Evolutionary conservation across 805 yeast genomes (phyloP), one percentile per base, ranked within the genome.

Genomic region (Starmerella cellae): DNA sequence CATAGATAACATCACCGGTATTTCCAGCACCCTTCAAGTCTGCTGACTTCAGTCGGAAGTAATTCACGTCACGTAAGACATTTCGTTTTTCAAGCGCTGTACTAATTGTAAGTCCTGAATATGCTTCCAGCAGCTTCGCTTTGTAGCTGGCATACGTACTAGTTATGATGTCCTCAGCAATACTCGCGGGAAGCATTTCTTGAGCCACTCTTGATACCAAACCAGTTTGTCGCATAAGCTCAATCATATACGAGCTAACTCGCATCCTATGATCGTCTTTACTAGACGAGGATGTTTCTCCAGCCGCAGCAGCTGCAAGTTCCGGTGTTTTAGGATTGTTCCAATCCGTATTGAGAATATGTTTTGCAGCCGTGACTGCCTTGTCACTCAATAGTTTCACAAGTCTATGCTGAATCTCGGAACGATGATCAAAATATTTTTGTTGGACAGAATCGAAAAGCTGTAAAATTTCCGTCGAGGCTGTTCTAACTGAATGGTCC

Each of bases 301-400:
- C 37, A 10, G 31, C 37, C 3, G 10, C 23, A 9, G 28, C 35
- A 16, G 2, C 5, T 11, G n/a, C n/a, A 17, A 17, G 23, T 11
- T 38, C 45, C 14, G 27, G 35, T 16, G 60, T 60, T 2, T 27
- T 35, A 16, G 47, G 42, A 1, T 30, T 14, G 2, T 73, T 61
- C 75, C 79, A 75, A 50, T 77, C 68, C 10, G 70, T 65, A 18
- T 57, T 58, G 13, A 61, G 53, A 2, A 78, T 64, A 3, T 70
- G 63, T n/a, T 57, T 53, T 41, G 78, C 66, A 53, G 76, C 79
- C 29, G 58, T 61, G 1, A 60, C 51, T 1, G 77, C 70, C 42
- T 82, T 70, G 46, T 79, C 87, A 33, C 68, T 65, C 87, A 80
- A 79, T 16, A 80, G 70, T 2, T 77, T 68, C n/a, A 79, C 73